Conservation (phyloP, 345 rosid species). For the Moricandia moricandioides region DNA sequence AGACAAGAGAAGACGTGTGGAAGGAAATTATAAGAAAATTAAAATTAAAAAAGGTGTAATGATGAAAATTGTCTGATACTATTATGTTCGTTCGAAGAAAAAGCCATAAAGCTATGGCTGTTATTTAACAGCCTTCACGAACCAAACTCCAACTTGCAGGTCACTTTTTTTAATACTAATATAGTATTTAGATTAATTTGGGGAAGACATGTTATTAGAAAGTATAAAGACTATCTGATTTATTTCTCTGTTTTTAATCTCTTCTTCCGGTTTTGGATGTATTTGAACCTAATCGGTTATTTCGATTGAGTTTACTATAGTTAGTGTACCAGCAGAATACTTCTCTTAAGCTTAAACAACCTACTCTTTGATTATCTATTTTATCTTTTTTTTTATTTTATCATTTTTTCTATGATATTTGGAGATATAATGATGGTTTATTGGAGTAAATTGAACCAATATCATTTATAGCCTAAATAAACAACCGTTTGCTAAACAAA, state of each 20-base stretch:
- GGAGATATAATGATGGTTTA: not conserved
- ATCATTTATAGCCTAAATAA: not conserved
- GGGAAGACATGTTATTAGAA: constrained; percentile 25
- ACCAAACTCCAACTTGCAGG: constrained; percentile 65
- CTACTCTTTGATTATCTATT: not conserved
- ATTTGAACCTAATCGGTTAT: not conserved
- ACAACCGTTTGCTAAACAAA: not conserved
- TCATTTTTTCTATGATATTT: no score
- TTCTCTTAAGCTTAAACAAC: constrained; percentile 1
- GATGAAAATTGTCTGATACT: constrained; percentile 38
- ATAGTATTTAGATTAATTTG: constrained; percentile 23
- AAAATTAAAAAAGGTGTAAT: constrained; percentile 5
- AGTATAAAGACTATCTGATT: constrained; percentile 16
- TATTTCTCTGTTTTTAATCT: constrained; percentile 9
- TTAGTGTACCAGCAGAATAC: not conserved
- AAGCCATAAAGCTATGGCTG: constrained; percentile 47
- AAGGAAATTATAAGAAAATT: not conserved
- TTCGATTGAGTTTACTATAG: not conserved
- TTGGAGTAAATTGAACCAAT: not conserved
- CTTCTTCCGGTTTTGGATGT: constrained; percentile 16
- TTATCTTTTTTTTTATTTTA: no score
- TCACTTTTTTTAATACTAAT: constrained; percentile 11
- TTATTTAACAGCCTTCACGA: constrained; percentile 40
- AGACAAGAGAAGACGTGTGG: constrained; percentile 43
- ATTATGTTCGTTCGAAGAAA: constrained; percentile 35